Base-by-base conservation (phyloP, 176 grass and related monocot genomes). In the Oryza meridionalis region DNA sequence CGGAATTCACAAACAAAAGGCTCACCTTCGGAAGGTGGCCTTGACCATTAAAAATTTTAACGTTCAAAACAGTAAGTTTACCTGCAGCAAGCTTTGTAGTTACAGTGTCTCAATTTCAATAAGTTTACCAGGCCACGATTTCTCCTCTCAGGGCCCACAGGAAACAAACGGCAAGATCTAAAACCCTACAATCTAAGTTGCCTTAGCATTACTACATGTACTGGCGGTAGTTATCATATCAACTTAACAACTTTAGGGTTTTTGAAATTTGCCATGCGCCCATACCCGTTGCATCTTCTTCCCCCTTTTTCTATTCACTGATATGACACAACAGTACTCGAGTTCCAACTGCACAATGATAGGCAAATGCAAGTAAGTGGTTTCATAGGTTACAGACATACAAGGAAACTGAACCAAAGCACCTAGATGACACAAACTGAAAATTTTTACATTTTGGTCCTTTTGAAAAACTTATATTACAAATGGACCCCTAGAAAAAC, bases 281-380 rank as follows among this genome's bases (percentile, higher is more conserved):
- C 96, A 98, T 81, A 95, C 96, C n/a, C 96, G 90, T 17, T 67
- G 90, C 96, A 98, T 93, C 69, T 69, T 81, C 89, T 95, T 98
- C 47, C 92, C 83, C 2, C 81, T 93, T 35, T 90, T 88, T 37
- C 92, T 85, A 77, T 98, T 98, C 59, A 95, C 80, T n/a, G 91
- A 98, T 72, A 77, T 82, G 53, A 98, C 80, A 81, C 96, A 95
- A n/a, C 92, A 98, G 68, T 95, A 98, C 90, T 93, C 87, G 25
- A 98, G 91, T 73, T 98, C 84, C 86, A 93, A 33, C 92, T 98
- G 81, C 75, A 80, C 69, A 85, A 2, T 10, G 2, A 79, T 37
- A 7, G 65, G 77, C 14, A 90, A 63, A 77, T 40, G 62, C 21
- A 79, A 22, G 51, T 67, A 19, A 77, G 58, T 1, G 0, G 0